These are phyloP conservation scores for Dothideomycetes sp. DNA, from an alignment of 2,329 filamentous ascomycete species.

Conservation along the genomic window DNA sequence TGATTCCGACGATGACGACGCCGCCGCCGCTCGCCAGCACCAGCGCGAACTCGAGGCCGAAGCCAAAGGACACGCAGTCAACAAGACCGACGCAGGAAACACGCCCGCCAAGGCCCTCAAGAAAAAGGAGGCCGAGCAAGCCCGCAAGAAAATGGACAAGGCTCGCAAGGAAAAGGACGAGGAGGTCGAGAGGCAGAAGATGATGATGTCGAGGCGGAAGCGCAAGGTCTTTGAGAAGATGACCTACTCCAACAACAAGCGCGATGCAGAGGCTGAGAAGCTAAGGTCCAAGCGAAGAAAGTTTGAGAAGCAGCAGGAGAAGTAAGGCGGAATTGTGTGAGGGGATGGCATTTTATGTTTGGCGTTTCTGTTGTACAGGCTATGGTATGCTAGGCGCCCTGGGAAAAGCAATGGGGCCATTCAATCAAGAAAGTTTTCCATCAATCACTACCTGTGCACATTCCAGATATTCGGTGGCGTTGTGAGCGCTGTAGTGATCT, in stretches of 20 bases:
- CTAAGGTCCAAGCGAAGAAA: slow-evolving; percentile 82
- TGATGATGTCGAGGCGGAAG: slow-evolving; percentile 98
- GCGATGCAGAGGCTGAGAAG: slow-evolving; percentile 80
- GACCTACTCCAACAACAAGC: slow-evolving; percentile 88
- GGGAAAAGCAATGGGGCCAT: too few relatives aligned
- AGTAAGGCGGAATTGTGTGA: background rate
- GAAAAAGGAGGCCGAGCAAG: slow-evolving; percentile 55
- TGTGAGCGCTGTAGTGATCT: too few relatives aligned
- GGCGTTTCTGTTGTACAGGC: too few relatives aligned
- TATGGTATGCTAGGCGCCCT: too few relatives aligned
- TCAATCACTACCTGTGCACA: too few relatives aligned
- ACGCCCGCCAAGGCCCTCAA: slow-evolving; percentile 50
- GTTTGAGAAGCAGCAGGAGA: slow-evolving; percentile 50
- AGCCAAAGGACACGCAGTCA: slow-evolving; percentile 51
- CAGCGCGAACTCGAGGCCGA: slow-evolving; percentile 92
- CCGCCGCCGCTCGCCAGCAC: slow-evolving; percentile 54
- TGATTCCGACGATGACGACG: slow-evolving; percentile 46
- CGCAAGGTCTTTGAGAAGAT: slow-evolving; percentile 96
- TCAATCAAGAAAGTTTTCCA: too few relatives aligned
- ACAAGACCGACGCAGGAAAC: slow-evolving; percentile 36
- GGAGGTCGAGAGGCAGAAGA: slow-evolving; percentile 84
- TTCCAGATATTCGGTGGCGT: too few relatives aligned
- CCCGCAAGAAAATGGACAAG: slow-evolving; percentile 55
- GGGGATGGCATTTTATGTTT: background rate
- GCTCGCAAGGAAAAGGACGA: slow-evolving; percentile 60